Evolutionary conservation across 2,329 filamentous ascomycete genomes (phyloP).

Genomic region (Pseudocercospora musae): DNA sequence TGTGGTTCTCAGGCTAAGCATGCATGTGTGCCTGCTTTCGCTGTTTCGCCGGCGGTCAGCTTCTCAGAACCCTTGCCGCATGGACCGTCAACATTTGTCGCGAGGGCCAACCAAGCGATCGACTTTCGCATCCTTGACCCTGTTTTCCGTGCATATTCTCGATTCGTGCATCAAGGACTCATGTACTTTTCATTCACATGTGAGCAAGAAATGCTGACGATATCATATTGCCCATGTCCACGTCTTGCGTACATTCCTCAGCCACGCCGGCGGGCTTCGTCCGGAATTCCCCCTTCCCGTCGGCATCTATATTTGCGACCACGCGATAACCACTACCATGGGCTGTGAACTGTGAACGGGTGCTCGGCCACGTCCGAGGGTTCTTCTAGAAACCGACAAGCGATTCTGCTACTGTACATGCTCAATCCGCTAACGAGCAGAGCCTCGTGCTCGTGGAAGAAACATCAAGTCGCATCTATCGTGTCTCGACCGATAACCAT

Average conservation of each 20-base stretch:
- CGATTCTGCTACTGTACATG: no score
- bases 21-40: not conserved
- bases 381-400: no score
- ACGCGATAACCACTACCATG: not conserved
- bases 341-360: no score
- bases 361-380: no score
- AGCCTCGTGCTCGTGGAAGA: not conserved
- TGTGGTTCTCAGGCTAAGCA: not conserved
- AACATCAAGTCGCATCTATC: not conserved
- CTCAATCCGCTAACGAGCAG: no score
- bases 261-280: not conserved
- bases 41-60: not conserved
- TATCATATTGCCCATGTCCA: not conserved
- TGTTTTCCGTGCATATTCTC: not conserved
- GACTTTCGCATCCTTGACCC: not conserved
- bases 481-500: not conserved
- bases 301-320: not conserved
- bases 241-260: not conserved
- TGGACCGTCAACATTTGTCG: not conserved
- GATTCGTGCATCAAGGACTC: not conserved
- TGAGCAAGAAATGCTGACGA: not conserved
- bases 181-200: not conserved
- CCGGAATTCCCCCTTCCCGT: no score
- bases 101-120: not conserved
- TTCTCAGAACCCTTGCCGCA: not conserved